These are phyloP conservation scores for Crithidia mellificae DNA, from an alignment of 208 protist species.

Conservation along the genomic window DNA sequence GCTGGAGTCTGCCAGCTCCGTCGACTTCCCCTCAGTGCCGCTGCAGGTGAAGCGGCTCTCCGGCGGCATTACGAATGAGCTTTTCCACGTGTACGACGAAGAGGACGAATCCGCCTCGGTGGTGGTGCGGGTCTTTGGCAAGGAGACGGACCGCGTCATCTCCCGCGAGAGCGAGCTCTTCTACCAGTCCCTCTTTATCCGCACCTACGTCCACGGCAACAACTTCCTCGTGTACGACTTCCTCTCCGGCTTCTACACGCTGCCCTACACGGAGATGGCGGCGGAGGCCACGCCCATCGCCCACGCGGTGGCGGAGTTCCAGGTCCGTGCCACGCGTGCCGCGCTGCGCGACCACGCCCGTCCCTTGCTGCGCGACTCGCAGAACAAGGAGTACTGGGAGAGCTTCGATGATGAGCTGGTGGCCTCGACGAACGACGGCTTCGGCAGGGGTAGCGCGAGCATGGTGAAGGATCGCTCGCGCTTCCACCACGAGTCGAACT, in stretches of 20 bases:
- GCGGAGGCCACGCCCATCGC: slow-evolving; percentile 56
- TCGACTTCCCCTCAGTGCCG: slow-evolving; percentile 19
- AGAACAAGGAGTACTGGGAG: slow-evolving; percentile 34
- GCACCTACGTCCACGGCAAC: slow-evolving; percentile 68
- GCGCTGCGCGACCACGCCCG: slow-evolving; percentile 47
- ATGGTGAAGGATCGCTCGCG: slow-evolving; percentile 30
- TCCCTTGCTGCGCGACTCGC: slow-evolving; percentile 45
- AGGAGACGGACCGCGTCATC: slow-evolving; percentile 89
- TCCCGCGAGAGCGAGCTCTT: slow-evolving; percentile 89
- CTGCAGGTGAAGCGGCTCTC: slow-evolving; percentile 70
- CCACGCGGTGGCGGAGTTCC: slow-evolving; percentile 60
- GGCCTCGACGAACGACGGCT: not conserved
- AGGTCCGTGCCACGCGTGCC: slow-evolving; percentile 74
- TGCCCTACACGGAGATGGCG: slow-evolving; percentile 75
- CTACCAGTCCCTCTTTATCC: slow-evolving; percentile 87
- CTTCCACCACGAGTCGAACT: slow-evolving; percentile 79
- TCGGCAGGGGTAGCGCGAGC: not conserved
- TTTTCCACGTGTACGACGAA: slow-evolving; percentile 82
- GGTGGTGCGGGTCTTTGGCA: slow-evolving; percentile 87
- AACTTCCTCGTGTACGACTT: slow-evolving; percentile 90
- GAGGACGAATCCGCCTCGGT: slow-evolving; percentile 51
- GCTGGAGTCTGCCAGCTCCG: slow-evolving; percentile 16
- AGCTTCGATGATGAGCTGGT: slow-evolving; percentile 22
- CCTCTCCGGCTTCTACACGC: slow-evolving; percentile 55
- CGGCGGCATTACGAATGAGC: slow-evolving; percentile 89